A percentile compares a stretch with the other conserved stretches of the same genome.
Evolutionary conservation across 345 rosid genomes (phyloP).

Genomic region (Eucalyptus curtisii): DNA sequence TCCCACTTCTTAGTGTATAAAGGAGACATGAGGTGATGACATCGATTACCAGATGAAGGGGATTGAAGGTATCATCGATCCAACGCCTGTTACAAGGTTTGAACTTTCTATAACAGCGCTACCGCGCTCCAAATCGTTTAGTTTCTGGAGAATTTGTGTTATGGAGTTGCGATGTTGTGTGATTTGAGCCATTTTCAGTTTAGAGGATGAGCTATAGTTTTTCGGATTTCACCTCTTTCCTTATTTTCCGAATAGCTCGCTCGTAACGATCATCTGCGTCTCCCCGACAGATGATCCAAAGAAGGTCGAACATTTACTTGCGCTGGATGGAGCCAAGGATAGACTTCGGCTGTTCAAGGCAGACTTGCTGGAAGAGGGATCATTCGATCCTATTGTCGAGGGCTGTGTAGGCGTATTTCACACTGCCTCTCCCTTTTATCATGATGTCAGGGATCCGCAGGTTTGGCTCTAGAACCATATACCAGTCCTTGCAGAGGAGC

Average conservation of each 20-base stretch:
- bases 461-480: constrained; percentile 15
- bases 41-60: not conserved
- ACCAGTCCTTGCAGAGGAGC: not conserved
- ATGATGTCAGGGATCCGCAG: constrained; percentile 74
- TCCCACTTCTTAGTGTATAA: not conserved
- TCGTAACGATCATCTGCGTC: not conserved
- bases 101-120: not conserved
- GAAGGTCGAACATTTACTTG: constrained; percentile 49
- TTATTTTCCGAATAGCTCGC: not conserved
- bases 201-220: not conserved
- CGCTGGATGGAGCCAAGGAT: constrained; percentile 69
- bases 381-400: constrained; percentile 49
- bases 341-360: constrained; percentile 73
- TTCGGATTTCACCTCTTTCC: not conserved
- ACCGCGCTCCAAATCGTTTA: not conserved
- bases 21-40: not conserved
- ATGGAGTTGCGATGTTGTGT: fast-evolving
- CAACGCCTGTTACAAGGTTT: not conserved
- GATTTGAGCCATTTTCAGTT: not conserved
- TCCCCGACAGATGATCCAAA: constrained; percentile 43
- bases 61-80: not conserved
- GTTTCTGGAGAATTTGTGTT: not conserved
- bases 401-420: constrained; percentile 85
- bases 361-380: constrained; percentile 61
- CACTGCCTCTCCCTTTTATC: constrained; percentile 73